Evolutionary conservation across 257 asterid species (phyloP).

Genomic region (Apocynum venetum): DNA sequence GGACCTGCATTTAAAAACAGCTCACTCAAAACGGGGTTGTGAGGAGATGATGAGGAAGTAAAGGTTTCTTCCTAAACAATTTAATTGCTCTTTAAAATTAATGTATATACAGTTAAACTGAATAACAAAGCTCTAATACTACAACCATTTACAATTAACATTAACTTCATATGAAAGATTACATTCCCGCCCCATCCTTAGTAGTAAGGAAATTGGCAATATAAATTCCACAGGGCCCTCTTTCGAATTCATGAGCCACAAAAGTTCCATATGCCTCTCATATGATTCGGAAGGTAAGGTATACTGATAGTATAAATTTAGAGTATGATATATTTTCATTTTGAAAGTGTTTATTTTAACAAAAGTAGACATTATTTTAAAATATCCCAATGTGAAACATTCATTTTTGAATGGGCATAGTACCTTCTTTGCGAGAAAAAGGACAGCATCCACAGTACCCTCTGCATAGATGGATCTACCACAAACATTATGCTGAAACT

Average conservation of each 20-base stretch:
- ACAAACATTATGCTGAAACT: slow-evolving; percentile 94
- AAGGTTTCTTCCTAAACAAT: neutral
- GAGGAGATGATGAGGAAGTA: neutral
- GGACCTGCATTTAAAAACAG: slow-evolving; percentile 46
- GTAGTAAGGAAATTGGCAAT: no score
- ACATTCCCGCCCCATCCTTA: neutral
- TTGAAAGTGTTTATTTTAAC: neutral
- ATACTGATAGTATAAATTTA: neutral
- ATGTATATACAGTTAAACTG: neutral
- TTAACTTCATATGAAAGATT: no score
- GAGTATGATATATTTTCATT: neutral
- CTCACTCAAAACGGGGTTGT: neutral
- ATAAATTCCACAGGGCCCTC: no score
- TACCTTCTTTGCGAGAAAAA: slow-evolving; percentile 91
- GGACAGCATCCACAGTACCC: slow-evolving; percentile 91
- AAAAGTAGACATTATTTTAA: neutral
- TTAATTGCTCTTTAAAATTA: neutral
- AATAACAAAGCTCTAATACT: no score
- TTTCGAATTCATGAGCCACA: neutral
- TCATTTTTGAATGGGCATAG: neutral
- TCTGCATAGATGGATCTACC: slow-evolving; percentile 98
- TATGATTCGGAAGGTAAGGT: no score
- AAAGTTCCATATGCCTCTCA: neutral
- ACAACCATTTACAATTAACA: no score
- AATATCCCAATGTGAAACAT: neutral